These are phyloP conservation scores for Yarrowia alimentaria DNA, from an alignment of 805 yeast species.

Conservation along the genomic window DNA sequence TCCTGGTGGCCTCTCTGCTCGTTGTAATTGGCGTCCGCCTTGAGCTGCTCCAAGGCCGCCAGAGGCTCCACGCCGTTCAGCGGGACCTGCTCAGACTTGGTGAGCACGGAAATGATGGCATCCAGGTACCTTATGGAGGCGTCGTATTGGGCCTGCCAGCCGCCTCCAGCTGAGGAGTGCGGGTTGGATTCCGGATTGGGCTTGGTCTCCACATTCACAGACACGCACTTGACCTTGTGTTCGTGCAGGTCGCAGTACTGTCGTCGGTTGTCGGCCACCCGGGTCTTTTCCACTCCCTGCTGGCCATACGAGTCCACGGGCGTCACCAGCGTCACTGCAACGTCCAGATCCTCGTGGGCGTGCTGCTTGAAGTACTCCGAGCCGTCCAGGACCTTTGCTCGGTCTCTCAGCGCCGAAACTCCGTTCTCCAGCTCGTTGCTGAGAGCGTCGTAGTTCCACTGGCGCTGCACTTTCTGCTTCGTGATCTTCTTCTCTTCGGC, in stretches of 20 bases:
- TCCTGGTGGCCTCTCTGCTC: slow-evolving; percentile 10
- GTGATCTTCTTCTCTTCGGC: not conserved
- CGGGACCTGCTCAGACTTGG: not conserved
- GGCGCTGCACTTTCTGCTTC: slow-evolving; percentile 7
- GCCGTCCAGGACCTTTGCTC: not conserved
- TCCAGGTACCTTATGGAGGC: not conserved
- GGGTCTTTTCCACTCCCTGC: slow-evolving; percentile 8
- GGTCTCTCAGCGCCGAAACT: not conserved
- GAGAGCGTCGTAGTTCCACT: not conserved
- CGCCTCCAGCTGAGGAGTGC: slow-evolving; percentile 6
- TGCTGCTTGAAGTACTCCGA: not conserved
- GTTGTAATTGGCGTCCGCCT: not conserved
- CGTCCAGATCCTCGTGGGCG: not conserved
- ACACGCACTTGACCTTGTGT: slow-evolving; percentile 22
- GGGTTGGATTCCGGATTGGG: slow-evolving; percentile 12
- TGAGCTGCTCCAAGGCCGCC: slow-evolving; percentile 16
- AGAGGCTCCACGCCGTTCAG: not conserved
- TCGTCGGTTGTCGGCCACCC: slow-evolving; percentile 6
- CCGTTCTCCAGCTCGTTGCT: slow-evolving; percentile 1
- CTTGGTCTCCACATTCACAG: slow-evolving; percentile 5
- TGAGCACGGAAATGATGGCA: slow-evolving; percentile 1
- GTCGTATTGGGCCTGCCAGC: slow-evolving; percentile 15
- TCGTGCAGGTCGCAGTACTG: slow-evolving; percentile 8
- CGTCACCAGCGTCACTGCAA: not conserved
- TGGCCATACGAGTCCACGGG: slow-evolving; percentile 8